A percentile compares a stretch with the other conserved stretches of the same genome.
Conservation (phyloP, 2,329 filamentous ascomycete species). For the Diplodia corticola region DNA sequence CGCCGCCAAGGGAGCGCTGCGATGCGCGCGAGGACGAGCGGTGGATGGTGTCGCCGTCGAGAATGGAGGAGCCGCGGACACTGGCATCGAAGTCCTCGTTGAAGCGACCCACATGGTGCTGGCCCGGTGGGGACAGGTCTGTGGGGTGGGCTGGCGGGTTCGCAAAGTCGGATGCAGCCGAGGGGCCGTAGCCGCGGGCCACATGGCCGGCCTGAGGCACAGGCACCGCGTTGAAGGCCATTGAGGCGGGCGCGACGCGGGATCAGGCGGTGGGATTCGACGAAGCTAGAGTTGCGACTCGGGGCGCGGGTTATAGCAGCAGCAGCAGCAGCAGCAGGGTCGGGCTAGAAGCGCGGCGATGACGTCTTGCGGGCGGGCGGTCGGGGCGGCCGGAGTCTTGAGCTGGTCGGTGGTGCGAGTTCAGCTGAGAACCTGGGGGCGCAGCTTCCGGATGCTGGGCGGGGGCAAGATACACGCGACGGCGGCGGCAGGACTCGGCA, state of each 20-base stretch:
- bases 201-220: slow-evolving; percentile 17
- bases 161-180: slow-evolving; percentile 41
- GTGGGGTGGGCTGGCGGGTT: slow-evolving; percentile 34
- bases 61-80: slow-evolving; percentile 65
- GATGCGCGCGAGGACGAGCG: slow-evolving; percentile 62
- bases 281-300: not conserved
- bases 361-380: slow-evolving; percentile 9
- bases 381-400: slow-evolving; percentile 6
- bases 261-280: not conserved
- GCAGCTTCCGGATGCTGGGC: slow-evolving; percentile 1
- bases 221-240: slow-evolving; percentile 39
- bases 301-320: slow-evolving; percentile 6
- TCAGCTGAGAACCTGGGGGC: not conserved
- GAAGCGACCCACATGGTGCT: slow-evolving; percentile 53
- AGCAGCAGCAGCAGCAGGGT: not conserved
- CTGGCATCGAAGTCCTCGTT: slow-evolving; percentile 72
- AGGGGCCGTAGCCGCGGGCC: slow-evolving; percentile 31
- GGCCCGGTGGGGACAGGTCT: slow-evolving; percentile 37
- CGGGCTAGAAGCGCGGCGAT: not conserved
- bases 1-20: slow-evolving; percentile 44
- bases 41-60: slow-evolving; percentile 55
- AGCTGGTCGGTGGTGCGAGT: slow-evolving; percentile 12
- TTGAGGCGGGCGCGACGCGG: slow-evolving; percentile 1
- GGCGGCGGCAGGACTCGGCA: slow-evolving; percentile 5
- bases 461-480: slow-evolving; percentile 13